phyloP scores from a whole-genome alignment of 805 yeast species.

The Teunomyces kruisii region DNA sequence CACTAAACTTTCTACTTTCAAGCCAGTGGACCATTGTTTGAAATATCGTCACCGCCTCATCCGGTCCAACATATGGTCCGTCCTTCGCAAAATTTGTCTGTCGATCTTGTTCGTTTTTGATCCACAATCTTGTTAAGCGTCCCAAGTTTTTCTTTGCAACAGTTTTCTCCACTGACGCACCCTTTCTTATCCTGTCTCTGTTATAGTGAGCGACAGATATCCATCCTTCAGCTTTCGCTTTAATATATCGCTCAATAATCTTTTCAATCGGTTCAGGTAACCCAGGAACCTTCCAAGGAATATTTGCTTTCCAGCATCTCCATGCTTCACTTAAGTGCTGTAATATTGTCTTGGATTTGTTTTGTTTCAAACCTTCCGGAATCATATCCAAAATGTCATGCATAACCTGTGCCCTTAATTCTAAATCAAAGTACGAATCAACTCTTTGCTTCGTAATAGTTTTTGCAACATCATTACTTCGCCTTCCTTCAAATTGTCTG shows the following conservation, averaged over 20 bases:
- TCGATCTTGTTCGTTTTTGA: slow-evolving; percentile 86
- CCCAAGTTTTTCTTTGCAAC: slow-evolving; percentile 93
- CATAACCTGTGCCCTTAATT: slow-evolving; percentile 90
- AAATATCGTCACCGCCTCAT: slow-evolving; percentile 85
- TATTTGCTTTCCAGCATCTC: slow-evolving; percentile 99
- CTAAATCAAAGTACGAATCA: slow-evolving; percentile 92
- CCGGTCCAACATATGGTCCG: slow-evolving; percentile 85
- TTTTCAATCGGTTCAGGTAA: slow-evolving; percentile 87
- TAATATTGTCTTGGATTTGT: slow-evolving; percentile 78
- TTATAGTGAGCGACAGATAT: slow-evolving; percentile 88
- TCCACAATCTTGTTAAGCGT: slow-evolving; percentile 86
- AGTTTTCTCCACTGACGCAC: slow-evolving; percentile 92
- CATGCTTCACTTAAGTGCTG: slow-evolving; percentile 98
- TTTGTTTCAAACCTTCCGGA: slow-evolving; percentile 89
- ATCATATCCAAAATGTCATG: slow-evolving; percentile 96
- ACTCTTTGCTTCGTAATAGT: slow-evolving; percentile 94
- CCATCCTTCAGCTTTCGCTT: slow-evolving; percentile 98
- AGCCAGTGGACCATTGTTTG: slow-evolving; percentile 91
- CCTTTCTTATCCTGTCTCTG: slow-evolving; percentile 82
- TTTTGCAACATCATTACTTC: slow-evolving; percentile 86
- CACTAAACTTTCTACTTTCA: slow-evolving; percentile 76
- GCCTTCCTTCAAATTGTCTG: slow-evolving; percentile 94
- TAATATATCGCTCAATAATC: slow-evolving; percentile 84
- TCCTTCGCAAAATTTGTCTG: slow-evolving; percentile 76
- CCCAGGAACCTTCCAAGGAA: slow-evolving; percentile 97